phyloP scores from a whole-genome alignment of 2,329 filamentous ascomycete species.

The Sporothrix sp. region DNA sequence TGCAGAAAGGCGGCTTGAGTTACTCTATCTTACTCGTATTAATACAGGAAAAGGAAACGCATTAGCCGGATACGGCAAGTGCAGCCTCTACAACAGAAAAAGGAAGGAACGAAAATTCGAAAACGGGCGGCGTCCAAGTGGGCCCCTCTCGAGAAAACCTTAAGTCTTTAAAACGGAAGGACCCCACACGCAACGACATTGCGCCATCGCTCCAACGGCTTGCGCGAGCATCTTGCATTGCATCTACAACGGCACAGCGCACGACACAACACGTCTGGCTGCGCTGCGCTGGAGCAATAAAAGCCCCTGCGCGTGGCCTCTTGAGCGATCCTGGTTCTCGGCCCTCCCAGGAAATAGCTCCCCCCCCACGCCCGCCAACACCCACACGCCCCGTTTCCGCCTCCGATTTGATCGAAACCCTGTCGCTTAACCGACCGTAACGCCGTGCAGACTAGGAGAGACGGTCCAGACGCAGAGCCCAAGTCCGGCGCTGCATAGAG shows the following conservation, averaged over 20 bases:
- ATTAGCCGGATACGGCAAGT: conserved; percentile 7
- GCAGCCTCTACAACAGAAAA: neutral
- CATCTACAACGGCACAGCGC: neutral
- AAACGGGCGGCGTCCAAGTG: neutral
- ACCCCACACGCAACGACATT: conserved; percentile 2
- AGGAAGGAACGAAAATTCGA: neutral
- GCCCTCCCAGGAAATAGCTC: no score
- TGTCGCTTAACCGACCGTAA: no score
- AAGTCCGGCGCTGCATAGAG: no score
- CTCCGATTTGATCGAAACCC: no score
- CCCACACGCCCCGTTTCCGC: no score
- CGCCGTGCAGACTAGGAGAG: no score
- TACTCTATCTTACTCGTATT: no score
- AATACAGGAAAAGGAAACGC: neutral
- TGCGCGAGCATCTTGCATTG: neutral
- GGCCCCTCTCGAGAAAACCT: neutral
- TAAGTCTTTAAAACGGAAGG: neutral
- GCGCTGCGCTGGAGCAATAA: no score
- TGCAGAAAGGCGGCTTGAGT: no score
- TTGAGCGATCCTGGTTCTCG: no score
- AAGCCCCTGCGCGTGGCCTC: neutral
- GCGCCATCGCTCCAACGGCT: conserved; percentile 6
- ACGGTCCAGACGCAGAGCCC: no score
- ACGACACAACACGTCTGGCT: neutral
- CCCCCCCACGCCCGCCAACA: neutral